Percentiles rank a stretch among this genome's conserved stretches.
phyloP scores from a whole-genome alignment of 2,329 filamentous ascomycete genomes.

The Calonectria naviculata region DNA sequence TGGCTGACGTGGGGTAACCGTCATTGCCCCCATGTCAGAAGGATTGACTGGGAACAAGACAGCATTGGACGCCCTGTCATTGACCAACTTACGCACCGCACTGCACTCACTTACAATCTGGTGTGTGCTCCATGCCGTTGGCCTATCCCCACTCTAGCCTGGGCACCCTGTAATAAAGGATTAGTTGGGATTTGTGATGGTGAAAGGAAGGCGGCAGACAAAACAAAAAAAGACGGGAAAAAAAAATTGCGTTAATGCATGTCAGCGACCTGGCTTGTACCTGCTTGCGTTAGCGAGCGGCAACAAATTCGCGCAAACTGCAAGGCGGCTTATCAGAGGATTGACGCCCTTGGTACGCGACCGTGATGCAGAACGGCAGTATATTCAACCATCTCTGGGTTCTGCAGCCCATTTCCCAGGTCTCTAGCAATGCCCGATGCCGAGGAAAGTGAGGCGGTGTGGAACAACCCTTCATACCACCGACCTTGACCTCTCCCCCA shows the following conservation, averaged over 20 bases:
- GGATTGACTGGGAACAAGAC: background rate
- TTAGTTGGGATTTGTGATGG: too few relatives aligned
- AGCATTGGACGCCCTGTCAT: background rate
- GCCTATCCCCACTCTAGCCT: background rate
- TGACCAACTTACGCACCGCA: background rate
- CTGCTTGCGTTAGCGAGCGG: background rate
- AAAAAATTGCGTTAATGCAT: background rate
- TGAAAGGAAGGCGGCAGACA: too few relatives aligned
- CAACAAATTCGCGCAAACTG: background rate
- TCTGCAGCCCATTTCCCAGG: background rate
- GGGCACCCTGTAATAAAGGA: background rate
- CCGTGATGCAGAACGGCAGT: background rate
- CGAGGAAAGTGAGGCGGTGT: background rate
- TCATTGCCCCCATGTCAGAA: background rate
- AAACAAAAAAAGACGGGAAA: background rate
- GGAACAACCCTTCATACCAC: background rate
- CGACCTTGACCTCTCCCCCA: background rate
- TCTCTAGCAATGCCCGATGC: background rate
- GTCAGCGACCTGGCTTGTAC: too few relatives aligned
- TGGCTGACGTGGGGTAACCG: background rate
- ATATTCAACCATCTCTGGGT: background rate
- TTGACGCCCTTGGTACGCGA: background rate
- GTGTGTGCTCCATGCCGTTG: too few relatives aligned
- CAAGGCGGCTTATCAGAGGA: background rate
- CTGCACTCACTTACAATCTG: too few relatives aligned